phyloP scores from a whole-genome alignment of 495 filamentous ascomycete species.

The Daldinia loculata region DNA sequence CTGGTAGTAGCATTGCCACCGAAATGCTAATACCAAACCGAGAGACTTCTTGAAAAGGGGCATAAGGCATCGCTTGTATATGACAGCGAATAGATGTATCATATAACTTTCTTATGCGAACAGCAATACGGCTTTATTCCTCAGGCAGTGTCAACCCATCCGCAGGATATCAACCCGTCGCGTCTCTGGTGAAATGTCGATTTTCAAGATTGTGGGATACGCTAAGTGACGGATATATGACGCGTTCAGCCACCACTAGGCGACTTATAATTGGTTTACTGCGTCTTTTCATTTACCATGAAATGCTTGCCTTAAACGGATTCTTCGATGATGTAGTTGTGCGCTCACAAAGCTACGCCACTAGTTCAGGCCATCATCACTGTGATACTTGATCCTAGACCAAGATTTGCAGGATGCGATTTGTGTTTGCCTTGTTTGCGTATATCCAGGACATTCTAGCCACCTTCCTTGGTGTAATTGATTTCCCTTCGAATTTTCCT shows the following conservation, averaged over 20 bases:
- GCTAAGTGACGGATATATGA: constrained; percentile 19
- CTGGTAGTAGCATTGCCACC: not conserved
- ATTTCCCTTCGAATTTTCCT: not conserved
- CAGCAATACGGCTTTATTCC: not conserved
- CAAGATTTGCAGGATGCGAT: too few species aligned
- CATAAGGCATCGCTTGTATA: not conserved
- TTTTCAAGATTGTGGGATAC: not conserved
- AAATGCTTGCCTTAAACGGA: not conserved
- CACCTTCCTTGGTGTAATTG: not conserved
- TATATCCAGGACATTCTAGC: not conserved
- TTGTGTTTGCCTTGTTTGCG: not conserved
- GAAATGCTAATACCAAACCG: not conserved
- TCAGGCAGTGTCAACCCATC: not conserved
- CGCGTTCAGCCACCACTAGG: not conserved
- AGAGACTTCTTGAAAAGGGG: not conserved
- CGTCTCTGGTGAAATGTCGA: not conserved
- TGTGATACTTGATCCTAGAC: not conserved
- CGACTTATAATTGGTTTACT: not conserved
- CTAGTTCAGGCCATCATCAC: not conserved
- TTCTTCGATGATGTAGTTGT: constrained; percentile 1
- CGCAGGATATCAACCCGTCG: not conserved
- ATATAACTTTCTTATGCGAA: not conserved
- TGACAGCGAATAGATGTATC: not conserved
- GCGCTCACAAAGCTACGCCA: not conserved
- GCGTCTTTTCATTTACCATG: not conserved